Evolutionary conservation across 305 asterid species (phyloP).

Genomic region (Fraxinus dipetala): DNA sequence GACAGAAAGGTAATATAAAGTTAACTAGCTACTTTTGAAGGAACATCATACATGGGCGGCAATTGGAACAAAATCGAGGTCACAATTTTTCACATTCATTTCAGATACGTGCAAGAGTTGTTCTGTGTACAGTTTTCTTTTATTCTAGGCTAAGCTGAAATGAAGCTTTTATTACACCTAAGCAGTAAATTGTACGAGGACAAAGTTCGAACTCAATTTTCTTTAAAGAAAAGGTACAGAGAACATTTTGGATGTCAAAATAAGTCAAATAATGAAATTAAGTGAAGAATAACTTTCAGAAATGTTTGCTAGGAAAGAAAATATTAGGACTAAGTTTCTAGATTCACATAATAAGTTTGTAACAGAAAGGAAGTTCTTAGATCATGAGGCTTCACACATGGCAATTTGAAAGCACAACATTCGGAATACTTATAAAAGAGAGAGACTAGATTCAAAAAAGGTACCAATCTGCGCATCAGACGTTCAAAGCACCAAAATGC

Average conservation of each 20-base stretch:
- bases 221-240: background rate
- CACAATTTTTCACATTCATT: constrained; percentile 7
- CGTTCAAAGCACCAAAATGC: constrained; percentile 98
- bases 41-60: background rate
- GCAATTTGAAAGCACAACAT: constrained; percentile 11
- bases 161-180: background rate
- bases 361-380: constrained; percentile 11
- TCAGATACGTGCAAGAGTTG: background rate
- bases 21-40: background rate
- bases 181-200: background rate
- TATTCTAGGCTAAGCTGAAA: background rate
- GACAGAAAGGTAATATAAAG: background rate
- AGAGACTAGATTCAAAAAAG: constrained; percentile 6
- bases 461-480: constrained; percentile 85
- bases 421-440: constrained; percentile 18
- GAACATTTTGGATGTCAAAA: background rate
- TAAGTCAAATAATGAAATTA: background rate
- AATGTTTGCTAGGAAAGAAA: background rate
- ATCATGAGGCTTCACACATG: background rate
- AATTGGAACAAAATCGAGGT: background rate
- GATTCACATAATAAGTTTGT: constrained; percentile 4
- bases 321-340: constrained; percentile 4
- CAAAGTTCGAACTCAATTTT: background rate
- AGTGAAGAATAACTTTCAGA: background rate
- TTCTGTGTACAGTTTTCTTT: background rate